These are phyloP conservation scores for Pseudogymnoascus sp. DNA, from an alignment of 2,329 filamentous ascomycete species.

Conservation along the genomic window DNA sequence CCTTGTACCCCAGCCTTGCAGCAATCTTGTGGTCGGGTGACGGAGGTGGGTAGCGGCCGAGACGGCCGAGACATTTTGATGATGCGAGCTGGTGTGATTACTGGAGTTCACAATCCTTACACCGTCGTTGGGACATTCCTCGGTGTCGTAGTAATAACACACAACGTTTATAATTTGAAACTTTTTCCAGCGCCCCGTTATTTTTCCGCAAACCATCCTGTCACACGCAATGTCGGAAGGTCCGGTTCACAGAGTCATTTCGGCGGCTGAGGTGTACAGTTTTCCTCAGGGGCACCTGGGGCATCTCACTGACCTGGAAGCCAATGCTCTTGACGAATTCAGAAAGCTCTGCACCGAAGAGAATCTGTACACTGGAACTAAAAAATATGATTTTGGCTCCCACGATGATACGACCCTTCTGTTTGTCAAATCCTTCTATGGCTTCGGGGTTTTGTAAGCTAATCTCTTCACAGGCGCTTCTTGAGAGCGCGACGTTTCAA, in stretches of 20 bases:
- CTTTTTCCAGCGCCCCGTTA: background rate
- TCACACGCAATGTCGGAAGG: constrained; percentile 7
- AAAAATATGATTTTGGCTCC: constrained; percentile 34
- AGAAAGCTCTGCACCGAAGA: constrained; percentile 58
- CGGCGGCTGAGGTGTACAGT: constrained; percentile 33
- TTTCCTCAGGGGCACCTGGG: constrained; percentile 75
- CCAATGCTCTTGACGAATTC: constrained; percentile 60
- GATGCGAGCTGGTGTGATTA: background rate
- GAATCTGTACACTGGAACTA: constrained; percentile 46
- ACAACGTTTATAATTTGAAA: background rate
- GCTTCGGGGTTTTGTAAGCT: background rate
- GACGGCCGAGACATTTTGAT: background rate
- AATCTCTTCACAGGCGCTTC: constrained; percentile 54
- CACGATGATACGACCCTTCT: constrained; percentile 68
- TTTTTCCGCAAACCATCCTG: background rate
- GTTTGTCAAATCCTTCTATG: constrained; percentile 36
- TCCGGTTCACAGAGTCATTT: constrained; percentile 22
- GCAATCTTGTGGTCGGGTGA: background rate
- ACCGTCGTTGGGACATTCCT: background rate
- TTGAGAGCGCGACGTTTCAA: constrained; percentile 78
- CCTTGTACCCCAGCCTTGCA: background rate
- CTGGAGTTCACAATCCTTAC: background rate
- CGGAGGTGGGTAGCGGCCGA: background rate
- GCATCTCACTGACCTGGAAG: constrained; percentile 63
- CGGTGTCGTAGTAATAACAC: background rate